Percentiles rank a stretch among this genome's conserved stretches.
These are phyloP conservation scores for Amauroascus verrucosus DNA, from an alignment of 2,329 filamentous ascomycete species.

Conservation along the genomic window DNA sequence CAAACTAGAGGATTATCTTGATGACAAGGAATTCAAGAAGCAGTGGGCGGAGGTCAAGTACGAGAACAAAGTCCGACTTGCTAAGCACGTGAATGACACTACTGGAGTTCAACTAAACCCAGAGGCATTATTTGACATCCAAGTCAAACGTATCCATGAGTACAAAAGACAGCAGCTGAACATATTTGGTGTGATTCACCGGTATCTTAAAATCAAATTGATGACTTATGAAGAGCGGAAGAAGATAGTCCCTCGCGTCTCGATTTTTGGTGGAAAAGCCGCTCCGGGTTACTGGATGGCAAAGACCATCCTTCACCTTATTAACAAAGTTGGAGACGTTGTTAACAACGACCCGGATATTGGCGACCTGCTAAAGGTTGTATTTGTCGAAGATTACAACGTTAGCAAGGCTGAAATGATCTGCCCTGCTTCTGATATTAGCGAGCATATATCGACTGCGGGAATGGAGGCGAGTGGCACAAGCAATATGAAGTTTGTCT, in stretches of 20 bases:
- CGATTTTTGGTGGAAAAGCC: conserved; percentile 95
- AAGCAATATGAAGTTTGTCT: conserved; percentile 99
- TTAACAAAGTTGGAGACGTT: conserved; percentile 82
- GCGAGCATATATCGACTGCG: conserved; percentile 96
- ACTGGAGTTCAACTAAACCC: conserved; percentile 78
- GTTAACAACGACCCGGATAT: conserved; percentile 89
- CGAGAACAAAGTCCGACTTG: conserved; percentile 85
- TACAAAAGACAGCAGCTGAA: conserved; percentile 99
- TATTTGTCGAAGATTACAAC: conserved; percentile 97
- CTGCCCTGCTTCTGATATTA: conserved; percentile 84
- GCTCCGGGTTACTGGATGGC: conserved; percentile 99
- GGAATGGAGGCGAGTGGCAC: conserved; percentile 83
- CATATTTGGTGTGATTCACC: conserved; percentile 94
- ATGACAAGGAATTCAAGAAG: conserved; percentile 83
- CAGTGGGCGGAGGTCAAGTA: conserved; percentile 97
- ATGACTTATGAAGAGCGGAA: conserved; percentile 75
- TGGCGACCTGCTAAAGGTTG: conserved; percentile 88
- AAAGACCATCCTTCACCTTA: conserved; percentile 93
- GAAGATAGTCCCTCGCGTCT: conserved; percentile 77
- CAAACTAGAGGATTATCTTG: conserved; percentile 70
- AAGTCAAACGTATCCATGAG: conserved; percentile 98
- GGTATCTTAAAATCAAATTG: conserved; percentile 80
- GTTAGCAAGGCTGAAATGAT: conserved; percentile 99
- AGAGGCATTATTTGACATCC: conserved; percentile 81
- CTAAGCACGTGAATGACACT: conserved; percentile 77